Conservation (phyloP, 2,329 filamentous ascomycete species). For the Parasarocladium wereldwijsianum region DNA sequence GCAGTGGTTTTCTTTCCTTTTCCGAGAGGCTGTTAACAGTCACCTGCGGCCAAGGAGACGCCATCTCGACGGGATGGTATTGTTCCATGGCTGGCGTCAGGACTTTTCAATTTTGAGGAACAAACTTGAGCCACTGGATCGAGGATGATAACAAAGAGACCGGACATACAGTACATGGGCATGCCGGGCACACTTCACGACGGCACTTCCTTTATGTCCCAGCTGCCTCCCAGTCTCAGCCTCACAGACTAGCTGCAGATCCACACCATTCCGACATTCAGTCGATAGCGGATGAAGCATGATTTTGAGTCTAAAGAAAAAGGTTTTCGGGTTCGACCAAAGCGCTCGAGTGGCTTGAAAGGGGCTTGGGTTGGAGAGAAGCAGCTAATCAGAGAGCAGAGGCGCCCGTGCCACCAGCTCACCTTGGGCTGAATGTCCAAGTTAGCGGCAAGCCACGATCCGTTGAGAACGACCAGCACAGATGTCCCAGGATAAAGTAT, state of each 20-base stretch:
- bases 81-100: not conserved
- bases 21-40: not conserved
- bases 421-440: not conserved
- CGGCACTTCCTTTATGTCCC: not conserved
- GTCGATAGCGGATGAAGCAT: not conserved
- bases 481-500: not conserved
- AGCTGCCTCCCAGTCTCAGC: not conserved
- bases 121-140: not conserved
- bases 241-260: not conserved
- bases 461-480: not conserved
- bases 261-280: not conserved
- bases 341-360: too few relatives aligned
- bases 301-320: not conserved
- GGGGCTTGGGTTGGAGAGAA: too few relatives aligned
- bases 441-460: not conserved
- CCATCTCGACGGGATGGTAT: constrained; percentile 1
- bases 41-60: not conserved
- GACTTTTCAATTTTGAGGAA: not conserved
- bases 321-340: not conserved
- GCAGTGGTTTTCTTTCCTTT: not conserved
- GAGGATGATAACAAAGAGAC: not conserved
- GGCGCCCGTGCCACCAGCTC: not conserved
- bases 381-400: too few relatives aligned
- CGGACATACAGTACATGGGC: not conserved
- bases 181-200: not conserved